Evolutionary conservation across 768 basidiomycete species (phyloP), one percentile per base, ranked within the genome.

Genomic region (Rhodotorula kratochvilovae): DNA sequence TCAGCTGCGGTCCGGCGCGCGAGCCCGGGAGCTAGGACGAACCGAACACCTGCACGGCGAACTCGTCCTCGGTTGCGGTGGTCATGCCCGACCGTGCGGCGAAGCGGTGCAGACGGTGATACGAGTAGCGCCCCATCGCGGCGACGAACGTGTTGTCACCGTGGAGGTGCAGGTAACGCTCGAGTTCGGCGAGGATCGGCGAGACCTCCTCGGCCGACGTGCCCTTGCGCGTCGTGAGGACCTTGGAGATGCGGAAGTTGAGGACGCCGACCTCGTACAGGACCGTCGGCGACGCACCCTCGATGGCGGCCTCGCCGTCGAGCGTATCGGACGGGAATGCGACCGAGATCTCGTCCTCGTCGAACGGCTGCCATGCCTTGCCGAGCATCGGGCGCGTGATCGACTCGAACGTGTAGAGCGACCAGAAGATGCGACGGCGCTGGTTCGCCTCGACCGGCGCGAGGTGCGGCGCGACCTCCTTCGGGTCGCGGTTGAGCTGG

Each of bases 401-500:
- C 1, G 66, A 56, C 35, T 53, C 33, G 48, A 16, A 57, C 3
- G 6, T 7, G 61, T 64, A 72, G 15, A 66, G 62, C 6, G 67
- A 36, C 70, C 67, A 72, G 33, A 68, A 75, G 21, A 66, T 31
- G 6, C 67, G 61, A 5, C 74, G 36, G 16, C 70, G 70, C 7
- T 54, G 36, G 29, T 75, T 61, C 12, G 45, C 46, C 21, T 72
- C 70, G 25, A 64, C 33, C 0, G 67, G 70, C 3, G 65, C 46
- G 21, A 61, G n/a, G 3, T 29, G 8, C 7, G 42, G 36, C 0
- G 35, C 46, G 11, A 62, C 50, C n/a, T 72, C 70, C 35, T 56
- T 48, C 7, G 74, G 74, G 46, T 75, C 74, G 48, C 59, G 45
- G 35, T 69, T 39, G 19, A 75, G 57, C 19, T 55, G n/a, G 29